Percentiles rank a stretch among this genome's conserved stretches.
Evolutionary conservation across 164 flowering plant genomes (phyloP).

Genomic region (Dillenia turbinata): DNA sequence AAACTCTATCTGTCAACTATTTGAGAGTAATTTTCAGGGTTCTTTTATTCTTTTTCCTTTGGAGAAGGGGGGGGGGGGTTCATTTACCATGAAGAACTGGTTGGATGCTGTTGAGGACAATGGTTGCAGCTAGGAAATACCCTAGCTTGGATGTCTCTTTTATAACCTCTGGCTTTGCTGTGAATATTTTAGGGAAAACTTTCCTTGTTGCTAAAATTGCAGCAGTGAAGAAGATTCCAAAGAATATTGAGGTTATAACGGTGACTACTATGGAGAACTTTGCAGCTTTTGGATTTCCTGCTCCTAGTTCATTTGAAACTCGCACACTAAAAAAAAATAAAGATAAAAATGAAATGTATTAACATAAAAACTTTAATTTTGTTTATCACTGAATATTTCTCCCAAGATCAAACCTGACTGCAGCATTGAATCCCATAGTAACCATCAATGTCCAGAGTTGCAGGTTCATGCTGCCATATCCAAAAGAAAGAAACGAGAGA

Average conservation of each 20-base stretch:
- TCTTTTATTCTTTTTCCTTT: too few relatives aligned
- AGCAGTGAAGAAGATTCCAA: not conserved
- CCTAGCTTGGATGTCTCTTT: not conserved
- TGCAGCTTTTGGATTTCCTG: constrained; percentile 12
- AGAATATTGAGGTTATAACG: not conserved
- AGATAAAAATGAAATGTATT: too few relatives aligned
- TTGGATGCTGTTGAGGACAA: constrained; percentile 9
- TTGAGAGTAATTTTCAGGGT: too few relatives aligned
- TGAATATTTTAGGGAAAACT: constrained; percentile 1
- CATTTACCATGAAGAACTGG: constrained; percentile 5
- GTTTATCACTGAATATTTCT: too few relatives aligned
- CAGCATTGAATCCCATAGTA: constrained; percentile 1
- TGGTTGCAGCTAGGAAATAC: not conserved
- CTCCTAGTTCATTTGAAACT: constrained; percentile 21
- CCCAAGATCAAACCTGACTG: too few relatives aligned
- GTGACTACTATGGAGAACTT: constrained; percentile 11
- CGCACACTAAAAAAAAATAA: constrained; percentile 8
- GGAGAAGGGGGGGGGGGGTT: too few relatives aligned
- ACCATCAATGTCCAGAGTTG: constrained; percentile 4
- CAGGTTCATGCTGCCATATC: constrained; percentile 6
- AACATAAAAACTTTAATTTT: too few relatives aligned
- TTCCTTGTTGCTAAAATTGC: not conserved
- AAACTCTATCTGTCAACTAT: too few relatives aligned
- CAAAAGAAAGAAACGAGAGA: not conserved
- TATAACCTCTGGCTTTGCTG: not conserved